A percentile compares a stretch with the other conserved stretches of the same genome.
These are phyloP conservation scores for Cladobotryum protrusum DNA, from an alignment of 2,329 filamentous ascomycete species.

Conservation along the genomic window DNA sequence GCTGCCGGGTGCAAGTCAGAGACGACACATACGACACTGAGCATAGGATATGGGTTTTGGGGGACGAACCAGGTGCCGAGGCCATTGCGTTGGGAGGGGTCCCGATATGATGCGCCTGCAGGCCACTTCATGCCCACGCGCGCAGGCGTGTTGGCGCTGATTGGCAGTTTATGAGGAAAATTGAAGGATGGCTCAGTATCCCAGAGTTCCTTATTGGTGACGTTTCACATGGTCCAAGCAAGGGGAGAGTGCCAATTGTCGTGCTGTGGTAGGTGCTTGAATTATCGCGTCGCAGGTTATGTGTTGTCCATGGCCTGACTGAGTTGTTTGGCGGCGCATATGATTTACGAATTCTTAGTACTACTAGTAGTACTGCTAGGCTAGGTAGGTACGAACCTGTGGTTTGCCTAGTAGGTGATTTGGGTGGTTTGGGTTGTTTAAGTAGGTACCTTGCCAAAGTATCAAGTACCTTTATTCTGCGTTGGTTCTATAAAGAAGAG, in stretches of 20 bases:
- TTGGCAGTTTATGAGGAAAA: background rate
- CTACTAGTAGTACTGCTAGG: no score
- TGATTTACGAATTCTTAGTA: background rate
- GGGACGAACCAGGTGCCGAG: slow-evolving; percentile 21
- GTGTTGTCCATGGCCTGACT: background rate
- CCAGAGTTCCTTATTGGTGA: slow-evolving; percentile 1
- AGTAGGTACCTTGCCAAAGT: no score
- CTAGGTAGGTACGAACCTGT: no score
- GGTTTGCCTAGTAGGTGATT: no score
- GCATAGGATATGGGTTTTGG: slow-evolving; percentile 1
- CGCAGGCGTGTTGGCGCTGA: slow-evolving; percentile 5
- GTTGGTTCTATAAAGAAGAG: no score
- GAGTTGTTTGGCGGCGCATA: background rate
- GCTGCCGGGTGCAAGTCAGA: slow-evolving; percentile 17
- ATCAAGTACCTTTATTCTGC: no score
- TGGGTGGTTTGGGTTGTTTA: no score
- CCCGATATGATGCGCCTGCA: slow-evolving; percentile 14
- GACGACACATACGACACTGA: slow-evolving; percentile 3
- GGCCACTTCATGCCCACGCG: slow-evolving; percentile 15
- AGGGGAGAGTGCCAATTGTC: background rate
- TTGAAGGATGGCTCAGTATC: background rate
- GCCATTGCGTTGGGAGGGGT: slow-evolving; percentile 21
- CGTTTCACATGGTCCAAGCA: slow-evolving; percentile 9
- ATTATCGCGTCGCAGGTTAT: background rate
- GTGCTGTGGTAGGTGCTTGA: background rate